Evolutionary conservation across 2,329 filamentous ascomycete species (phyloP).

Genomic region (Diaporthe citrichinensis): DNA sequence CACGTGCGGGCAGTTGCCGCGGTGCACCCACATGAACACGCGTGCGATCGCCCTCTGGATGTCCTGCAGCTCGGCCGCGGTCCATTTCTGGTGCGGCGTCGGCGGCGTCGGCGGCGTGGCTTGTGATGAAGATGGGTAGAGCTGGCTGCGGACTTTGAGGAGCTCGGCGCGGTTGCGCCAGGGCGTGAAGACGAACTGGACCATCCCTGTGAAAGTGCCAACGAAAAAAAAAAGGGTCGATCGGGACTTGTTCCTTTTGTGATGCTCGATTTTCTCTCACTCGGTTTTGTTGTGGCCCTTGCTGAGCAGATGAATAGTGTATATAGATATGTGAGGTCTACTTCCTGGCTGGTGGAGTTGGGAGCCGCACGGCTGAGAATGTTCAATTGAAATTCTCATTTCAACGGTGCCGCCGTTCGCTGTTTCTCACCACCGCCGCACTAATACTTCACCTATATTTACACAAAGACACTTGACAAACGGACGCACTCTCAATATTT

Average conservation of each 20-base stretch:
- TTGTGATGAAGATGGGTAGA: slow-evolving; percentile 64
- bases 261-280: background rate
- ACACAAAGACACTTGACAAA: background rate
- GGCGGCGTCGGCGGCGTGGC: slow-evolving; percentile 30
- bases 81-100: slow-evolving; percentile 30
- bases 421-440: background rate
- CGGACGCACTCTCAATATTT: background rate
- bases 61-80: slow-evolving; percentile 39
- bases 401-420: background rate
- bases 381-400: slow-evolving; percentile 7
- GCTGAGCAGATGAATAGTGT: background rate
- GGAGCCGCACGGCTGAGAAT: background rate
- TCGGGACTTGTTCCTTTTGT: no score
- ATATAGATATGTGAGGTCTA: background rate
- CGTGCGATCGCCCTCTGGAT: slow-evolving; percentile 65
- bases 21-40: slow-evolving; percentile 78
- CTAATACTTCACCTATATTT: background rate
- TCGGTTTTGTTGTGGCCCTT: background rate
- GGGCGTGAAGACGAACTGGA: slow-evolving; percentile 80
- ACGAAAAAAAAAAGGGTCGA: background rate
- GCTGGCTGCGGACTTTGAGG: slow-evolving; percentile 73
- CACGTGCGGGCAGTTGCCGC: slow-evolving; percentile 82
- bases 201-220: slow-evolving; percentile 63
- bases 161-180: slow-evolving; percentile 79
- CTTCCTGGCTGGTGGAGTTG: background rate